Base-by-base conservation (phyloP, 2,329 filamentous ascomycete genomes). In the Dactylonectria macrodidyma region DNA sequence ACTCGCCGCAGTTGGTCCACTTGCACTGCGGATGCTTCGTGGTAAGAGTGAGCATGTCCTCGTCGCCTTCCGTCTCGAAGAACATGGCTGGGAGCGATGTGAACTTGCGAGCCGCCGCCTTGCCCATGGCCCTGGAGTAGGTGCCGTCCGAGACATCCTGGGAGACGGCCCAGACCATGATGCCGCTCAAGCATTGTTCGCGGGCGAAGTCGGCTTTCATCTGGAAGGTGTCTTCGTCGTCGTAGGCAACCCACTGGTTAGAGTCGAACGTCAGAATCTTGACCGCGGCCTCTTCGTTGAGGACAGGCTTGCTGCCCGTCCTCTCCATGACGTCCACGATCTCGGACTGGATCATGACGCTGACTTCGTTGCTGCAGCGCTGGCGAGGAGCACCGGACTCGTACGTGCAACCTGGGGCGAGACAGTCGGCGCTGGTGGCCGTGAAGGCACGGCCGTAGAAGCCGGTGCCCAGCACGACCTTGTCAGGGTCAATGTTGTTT, bases 391-490 rank as follows among this genome's bases (percentile, higher is more conserved):
- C 38, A 16, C 12, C 38, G 16, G 38, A 41, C 12, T 16, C 16
- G 63, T 62, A 65, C 1, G 47, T 3, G 30, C 68, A 72, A 4
- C 68, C 70, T 3, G 68, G 65, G 5, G 56, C 48, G 0, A 1
- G 8, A 26, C 65, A 71, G 6, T 33, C 1, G 2, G 41, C 6
- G 1, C 12, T 33, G 19, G 9, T 10, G 7, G 19, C 41, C 0
- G 61, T 58, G 10, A 69, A 72, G 3, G 62, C 81, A 46, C 68
- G 61, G 1, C 62, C 47, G 9, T 72, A 72, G 7, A 71, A 69
- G 1, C 36, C 66, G 0, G 64, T 11, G 19, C 70, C 70, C 46
- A 72, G 8, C 0, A 59, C 50, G 0, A 72, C 66, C 24, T 71
- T 67, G 5, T 26, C 22, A 1, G 65, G 38, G 3, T 26, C 12